These are phyloP conservation scores for Bipolaris sorokiniana DNA, from an alignment of 2,329 filamentous ascomycete genomes.

Conservation along the genomic window DNA sequence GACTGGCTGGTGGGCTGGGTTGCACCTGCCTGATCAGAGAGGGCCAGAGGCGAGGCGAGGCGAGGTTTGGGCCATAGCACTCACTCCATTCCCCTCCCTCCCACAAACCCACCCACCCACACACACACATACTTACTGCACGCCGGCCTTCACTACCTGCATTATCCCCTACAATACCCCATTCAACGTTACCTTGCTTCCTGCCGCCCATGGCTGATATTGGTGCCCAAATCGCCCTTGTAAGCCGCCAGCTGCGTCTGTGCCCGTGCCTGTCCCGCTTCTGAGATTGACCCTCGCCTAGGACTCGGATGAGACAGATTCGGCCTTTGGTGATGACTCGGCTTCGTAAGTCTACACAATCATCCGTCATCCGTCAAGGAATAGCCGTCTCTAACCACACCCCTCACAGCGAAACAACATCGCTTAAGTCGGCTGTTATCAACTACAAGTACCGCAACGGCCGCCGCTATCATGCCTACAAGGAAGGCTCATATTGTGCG, in stretches of 20 bases:
- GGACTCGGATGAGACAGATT: slow-evolving; percentile 28
- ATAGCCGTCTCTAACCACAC: neutral
- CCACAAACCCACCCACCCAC: no score
- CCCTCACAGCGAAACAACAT: slow-evolving; percentile 31
- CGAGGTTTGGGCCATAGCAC: no score
- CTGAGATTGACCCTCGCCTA: slow-evolving; percentile 9
- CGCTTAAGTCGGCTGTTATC: slow-evolving; percentile 32
- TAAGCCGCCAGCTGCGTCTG: slow-evolving; percentile 3
- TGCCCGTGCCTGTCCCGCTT: neutral
- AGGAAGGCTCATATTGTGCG: slow-evolving; percentile 33
- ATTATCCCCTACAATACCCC: neutral
- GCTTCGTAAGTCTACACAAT: slow-evolving; percentile 21
- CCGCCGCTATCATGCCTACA: slow-evolving; percentile 38
- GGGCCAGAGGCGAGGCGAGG: no score
- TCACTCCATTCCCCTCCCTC: no score
- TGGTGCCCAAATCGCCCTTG: slow-evolving; percentile 24
- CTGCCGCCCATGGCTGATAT: slow-evolving; percentile 23
- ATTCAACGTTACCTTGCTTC: neutral
- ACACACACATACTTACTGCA: neutral
- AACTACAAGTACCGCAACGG: slow-evolving; percentile 39
- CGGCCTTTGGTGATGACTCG: slow-evolving; percentile 27
- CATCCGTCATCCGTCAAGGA: no score
- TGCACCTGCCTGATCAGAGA: no score
- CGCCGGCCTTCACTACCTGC: neutral
- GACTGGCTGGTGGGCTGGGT: no score